Evolutionary conservation across 345 rosid genomes (phyloP), one percentile per base, ranked within the genome.

Genomic region (Boechera divaricarpa): DNA sequence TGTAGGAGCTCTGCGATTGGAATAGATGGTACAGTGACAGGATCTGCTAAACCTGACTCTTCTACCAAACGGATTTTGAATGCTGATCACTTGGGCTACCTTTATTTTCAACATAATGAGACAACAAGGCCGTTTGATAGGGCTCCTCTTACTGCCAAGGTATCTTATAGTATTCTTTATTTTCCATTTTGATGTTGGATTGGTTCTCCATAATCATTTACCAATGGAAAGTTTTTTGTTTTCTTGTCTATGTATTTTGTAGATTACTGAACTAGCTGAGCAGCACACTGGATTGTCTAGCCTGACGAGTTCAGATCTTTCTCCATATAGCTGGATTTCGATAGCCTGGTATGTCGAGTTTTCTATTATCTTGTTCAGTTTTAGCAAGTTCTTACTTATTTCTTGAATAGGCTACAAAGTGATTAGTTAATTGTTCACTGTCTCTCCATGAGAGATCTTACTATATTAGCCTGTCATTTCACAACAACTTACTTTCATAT

Each of bases 321-420:
- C 75, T 39, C 75, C 47, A 9, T 24, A 61, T 53, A 76, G 69
- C 69, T 76, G 79, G 79, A 13, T 69, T 44, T 52, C 74, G 12
- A 24, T 76, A 12, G 49, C 69, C n/a, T 76, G 80, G 80, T 76
- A 41, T 53, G 69, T 31, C 21, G 9, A 60, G 13, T 41, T 51
- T 33, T 15, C 42, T 11, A 28, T 16, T 11, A 55, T 35, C 49
- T 5, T 47, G 15, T 73, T 73, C 63, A 51, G 64, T 32, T 74
- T 65, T 42, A 55, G 45, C 48, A 15, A 16, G 3, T 56, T 70
- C 28, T 56, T 56, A n/a, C 26, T 54, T 42, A n/a, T 6, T 13
- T 54, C 7, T 44, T 33, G 16, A 33, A 32, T 35, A 64, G 24
- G 71, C 13, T 54, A 31, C 63, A 39, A n/a, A 63, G 62, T 63